Conservation (phyloP, 192 early-diverging fungal genomes). For the Gryganskiella cystojenkinii region DNA sequence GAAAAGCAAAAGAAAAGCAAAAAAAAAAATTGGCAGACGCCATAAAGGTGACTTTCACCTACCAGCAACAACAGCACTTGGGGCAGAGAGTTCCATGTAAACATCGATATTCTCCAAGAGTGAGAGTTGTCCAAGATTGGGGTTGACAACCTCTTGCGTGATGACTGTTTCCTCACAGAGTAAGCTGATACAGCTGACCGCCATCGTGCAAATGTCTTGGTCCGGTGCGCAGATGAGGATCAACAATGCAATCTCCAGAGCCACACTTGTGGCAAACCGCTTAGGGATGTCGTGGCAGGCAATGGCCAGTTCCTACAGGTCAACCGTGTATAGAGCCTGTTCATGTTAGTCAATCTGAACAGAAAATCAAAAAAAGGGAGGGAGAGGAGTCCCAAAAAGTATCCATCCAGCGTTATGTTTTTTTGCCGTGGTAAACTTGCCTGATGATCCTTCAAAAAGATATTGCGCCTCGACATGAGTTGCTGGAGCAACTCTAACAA, state of each 20-base stretch:
- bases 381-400: too few species aligned
- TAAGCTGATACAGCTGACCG: slow-evolving; percentile 73
- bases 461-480: slow-evolving; percentile 71
- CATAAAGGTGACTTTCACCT: not conserved
- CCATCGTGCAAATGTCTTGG: slow-evolving; percentile 69
- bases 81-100: slow-evolving; percentile 73
- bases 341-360: too few species aligned
- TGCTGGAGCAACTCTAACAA: slow-evolving; percentile 74
- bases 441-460: slow-evolving; percentile 64
- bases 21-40: not conserved
- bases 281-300: slow-evolving; percentile 70
- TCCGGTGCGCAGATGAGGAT: slow-evolving; percentile 82
- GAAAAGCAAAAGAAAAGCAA: not conserved
- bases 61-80: slow-evolving; percentile 60
- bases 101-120: slow-evolving; percentile 77
- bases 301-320: slow-evolving; percentile 61
- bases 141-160: slow-evolving; percentile 66
- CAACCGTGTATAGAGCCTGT: too few species aligned
- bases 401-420: too few species aligned
- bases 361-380: too few species aligned
- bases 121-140: slow-evolving; percentile 58
- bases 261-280: slow-evolving; percentile 72
- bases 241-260: slow-evolving; percentile 79
- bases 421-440: too few species aligned
- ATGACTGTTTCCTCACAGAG: slow-evolving; percentile 78